phyloP scores from a whole-genome alignment of 345 rosid species.

The Brassica carinata region DNA sequence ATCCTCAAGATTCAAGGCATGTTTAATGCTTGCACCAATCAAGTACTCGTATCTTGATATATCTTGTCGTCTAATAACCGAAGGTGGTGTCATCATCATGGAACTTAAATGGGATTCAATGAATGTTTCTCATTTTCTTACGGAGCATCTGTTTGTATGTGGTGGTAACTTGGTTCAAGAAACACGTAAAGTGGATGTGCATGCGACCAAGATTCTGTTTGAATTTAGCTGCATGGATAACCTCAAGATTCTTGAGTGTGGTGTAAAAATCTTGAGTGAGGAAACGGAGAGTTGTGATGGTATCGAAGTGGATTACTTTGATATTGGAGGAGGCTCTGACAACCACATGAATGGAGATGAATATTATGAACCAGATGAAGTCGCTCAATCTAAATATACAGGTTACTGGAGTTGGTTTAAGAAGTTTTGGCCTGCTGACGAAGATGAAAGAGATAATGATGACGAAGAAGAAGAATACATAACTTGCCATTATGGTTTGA shows the following conservation, averaged over 20 bases:
- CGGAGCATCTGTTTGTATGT: slow-evolving; percentile 12
- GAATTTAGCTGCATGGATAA: neutral
- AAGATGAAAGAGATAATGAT: neutral
- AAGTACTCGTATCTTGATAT: fast-evolving
- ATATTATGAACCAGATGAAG: neutral
- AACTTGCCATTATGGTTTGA: neutral
- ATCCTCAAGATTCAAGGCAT: slow-evolving; percentile 25
- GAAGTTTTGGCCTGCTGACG: neutral
- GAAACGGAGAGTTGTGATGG: neutral
- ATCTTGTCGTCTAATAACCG: neutral
- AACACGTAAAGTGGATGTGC: neutral
- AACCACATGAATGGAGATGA: neutral
- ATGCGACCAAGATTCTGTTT: neutral
- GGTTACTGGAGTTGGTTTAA: neutral
- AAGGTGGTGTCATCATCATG: neutral
- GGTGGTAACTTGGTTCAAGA: neutral
- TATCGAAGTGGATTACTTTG: neutral
- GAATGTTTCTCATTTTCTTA: neutral
- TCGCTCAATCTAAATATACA: neutral
- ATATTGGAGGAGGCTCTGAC: neutral
- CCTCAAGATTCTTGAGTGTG: slow-evolving; percentile 22
- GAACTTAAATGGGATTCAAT: neutral
- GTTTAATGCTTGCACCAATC: neutral
- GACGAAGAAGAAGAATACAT: neutral
- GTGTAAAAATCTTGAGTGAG: slow-evolving; percentile 6